Evolutionary conservation across 73 alveolate genomes (phyloP).

Genomic region (Blepharisma japonicum): DNA sequence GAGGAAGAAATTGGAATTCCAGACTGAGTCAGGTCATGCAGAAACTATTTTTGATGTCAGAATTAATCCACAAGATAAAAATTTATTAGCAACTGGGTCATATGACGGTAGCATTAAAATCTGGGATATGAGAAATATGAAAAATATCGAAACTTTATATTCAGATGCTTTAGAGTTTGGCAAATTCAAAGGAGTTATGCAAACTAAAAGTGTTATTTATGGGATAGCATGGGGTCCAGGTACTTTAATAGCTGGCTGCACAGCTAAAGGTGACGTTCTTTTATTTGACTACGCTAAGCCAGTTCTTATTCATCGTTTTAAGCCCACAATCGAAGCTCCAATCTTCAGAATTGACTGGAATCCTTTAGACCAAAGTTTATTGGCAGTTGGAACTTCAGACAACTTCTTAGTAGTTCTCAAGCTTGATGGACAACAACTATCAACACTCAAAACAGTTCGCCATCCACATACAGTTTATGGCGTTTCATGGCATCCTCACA

Average conservation of each 20-base stretch:
- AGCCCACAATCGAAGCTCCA: constrained; percentile 13
- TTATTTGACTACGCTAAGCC: constrained; percentile 9
- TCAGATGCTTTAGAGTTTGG: constrained; percentile 9
- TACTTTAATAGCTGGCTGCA: not conserved
- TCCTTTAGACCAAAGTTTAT: not conserved
- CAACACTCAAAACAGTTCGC: constrained; percentile 9
- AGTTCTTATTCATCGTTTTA: not conserved
- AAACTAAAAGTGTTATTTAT: not conserved
- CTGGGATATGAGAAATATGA: constrained; percentile 68
- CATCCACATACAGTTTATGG: constrained; percentile 54
- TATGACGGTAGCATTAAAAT: constrained; percentile 78
- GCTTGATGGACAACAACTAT: not conserved
- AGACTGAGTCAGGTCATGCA: constrained; percentile 78
- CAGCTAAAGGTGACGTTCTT: constrained; percentile 22
- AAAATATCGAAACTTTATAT: constrained; percentile 15
- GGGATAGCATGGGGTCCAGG: constrained; percentile 12
- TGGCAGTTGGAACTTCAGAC: constrained; percentile 21
- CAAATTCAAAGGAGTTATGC: not conserved
- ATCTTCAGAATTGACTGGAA: constrained; percentile 9
- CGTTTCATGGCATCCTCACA: constrained; percentile 48
- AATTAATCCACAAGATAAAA: constrained; percentile 75
- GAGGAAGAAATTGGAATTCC: constrained; percentile 58
- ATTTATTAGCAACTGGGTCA: constrained; percentile 75
- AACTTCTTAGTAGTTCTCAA: not conserved
- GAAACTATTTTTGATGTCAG: constrained; percentile 80